Conservation (phyloP, 257 asterid species). For the Avicennia marina region DNA sequence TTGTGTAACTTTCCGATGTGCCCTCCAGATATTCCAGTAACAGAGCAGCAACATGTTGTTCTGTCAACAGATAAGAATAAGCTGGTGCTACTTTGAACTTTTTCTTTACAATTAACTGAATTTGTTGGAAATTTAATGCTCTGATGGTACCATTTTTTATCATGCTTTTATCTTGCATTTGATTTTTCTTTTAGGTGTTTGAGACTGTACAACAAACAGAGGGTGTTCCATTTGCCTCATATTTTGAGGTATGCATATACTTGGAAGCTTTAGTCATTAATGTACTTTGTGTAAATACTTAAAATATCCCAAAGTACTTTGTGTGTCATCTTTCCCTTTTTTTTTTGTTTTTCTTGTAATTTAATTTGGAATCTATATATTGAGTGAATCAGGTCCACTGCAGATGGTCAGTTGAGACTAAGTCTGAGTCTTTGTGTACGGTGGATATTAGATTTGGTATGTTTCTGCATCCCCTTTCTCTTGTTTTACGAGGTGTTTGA, state of each 20-base stretch:
- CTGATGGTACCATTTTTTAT: conserved; percentile 2
- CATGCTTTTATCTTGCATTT: conserved; percentile 9
- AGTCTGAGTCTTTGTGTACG: conserved; percentile 55
- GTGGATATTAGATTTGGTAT: conserved; percentile 77
- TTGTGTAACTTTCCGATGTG: conserved; percentile 91
- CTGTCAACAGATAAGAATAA: conserved; percentile 63
- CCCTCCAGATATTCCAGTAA: conserved; percentile 90
- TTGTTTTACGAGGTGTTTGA: background rate
- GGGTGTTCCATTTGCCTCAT: conserved; percentile 96
- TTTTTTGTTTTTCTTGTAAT: background rate
- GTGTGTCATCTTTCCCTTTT: background rate
- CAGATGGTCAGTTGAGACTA: conserved; percentile 62
- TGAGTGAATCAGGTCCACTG: conserved; percentile 65
- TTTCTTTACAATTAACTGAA: background rate
- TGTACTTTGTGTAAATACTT: background rate
- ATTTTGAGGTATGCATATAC: conserved; percentile 63
- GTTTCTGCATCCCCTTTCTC: conserved; percentile 19
- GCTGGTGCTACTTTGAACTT: conserved; percentile 40
- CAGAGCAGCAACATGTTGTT: conserved; percentile 71
- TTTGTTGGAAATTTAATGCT: background rate
- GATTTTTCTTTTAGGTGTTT: conserved; percentile 51
- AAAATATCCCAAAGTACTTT: background rate
- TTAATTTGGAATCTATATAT: conserved; percentile 9
- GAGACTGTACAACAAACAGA: conserved; percentile 88
- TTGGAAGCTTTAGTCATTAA: conserved; percentile 8